Base-by-base conservation (phyloP, 148 eudicot species). In the Fagopyrum homotropicum region DNA sequence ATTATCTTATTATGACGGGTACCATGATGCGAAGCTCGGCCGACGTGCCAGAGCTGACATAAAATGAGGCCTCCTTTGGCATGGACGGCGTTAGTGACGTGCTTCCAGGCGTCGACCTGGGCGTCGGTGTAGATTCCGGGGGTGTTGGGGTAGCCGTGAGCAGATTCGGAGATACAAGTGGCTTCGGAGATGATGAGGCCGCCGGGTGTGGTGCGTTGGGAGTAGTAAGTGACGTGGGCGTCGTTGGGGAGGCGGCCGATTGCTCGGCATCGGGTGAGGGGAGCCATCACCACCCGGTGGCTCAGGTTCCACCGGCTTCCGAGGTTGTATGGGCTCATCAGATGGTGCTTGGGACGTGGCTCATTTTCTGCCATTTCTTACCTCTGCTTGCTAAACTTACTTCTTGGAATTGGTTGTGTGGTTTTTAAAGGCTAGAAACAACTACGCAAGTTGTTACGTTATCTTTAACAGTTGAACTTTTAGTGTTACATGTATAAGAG, bases 21-120 rank as follows among this genome's bases (percentile, higher is more conserved):
- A 64, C 71, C 71, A 15, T 66, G 46, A 66, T 66, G 77, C 26
- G 80, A 80, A 60, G 79, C 82, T 14, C 77, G 77, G 71, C 81
- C 78, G 40, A 77, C 81, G 49, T 93, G 98, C 94, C 92, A 93
- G 69, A 93, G 72, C 76, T 91, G 98, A 77, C 97, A 93, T 77
- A 91, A 89, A 40, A 93, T 76, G 22, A 88, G 17, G 74, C 86
- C 91, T 54, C 93, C 97, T 45, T 87, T 86, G 61, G 81, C 87
- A 77, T 88, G 98, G 35, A 91, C 92, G 0, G 92, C 85, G 45
- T 88, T 84, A 12, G 87, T 91, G 22, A 91, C 84, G 72, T 83
- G 86, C 83, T 82, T 91, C 98, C 98, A 93, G n/a, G 83, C 94
- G 74, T 89, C 91, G 15, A 88, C 86, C 81, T 91, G 97, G 78